phyloP scores from a whole-genome alignment of 164 flowering plant species.

The Houttuynia cordata region DNA sequence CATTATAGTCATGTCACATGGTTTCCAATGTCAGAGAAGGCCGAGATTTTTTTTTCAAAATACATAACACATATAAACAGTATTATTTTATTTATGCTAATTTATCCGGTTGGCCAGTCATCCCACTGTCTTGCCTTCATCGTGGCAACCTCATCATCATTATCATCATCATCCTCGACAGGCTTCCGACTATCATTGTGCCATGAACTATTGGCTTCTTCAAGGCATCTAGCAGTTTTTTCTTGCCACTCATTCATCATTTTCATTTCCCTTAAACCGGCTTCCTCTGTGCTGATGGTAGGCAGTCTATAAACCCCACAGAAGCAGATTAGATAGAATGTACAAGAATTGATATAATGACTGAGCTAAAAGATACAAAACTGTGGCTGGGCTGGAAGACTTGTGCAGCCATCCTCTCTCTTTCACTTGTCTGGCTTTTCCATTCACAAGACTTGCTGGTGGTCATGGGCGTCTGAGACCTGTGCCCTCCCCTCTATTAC shows the following conservation, averaged over 20 bases:
- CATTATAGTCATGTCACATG: no score
- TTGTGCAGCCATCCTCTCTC: constrained; percentile 84
- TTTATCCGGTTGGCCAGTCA: constrained; percentile 97
- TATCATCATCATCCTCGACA: constrained; percentile 28
- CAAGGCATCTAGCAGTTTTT: constrained; percentile 40
- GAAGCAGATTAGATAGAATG: neutral
- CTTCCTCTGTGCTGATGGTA: constrained; percentile 99
- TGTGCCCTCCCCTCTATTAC: constrained; percentile 90
- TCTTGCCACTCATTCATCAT: constrained; percentile 98
- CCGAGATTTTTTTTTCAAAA: no score
- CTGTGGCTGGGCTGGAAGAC: constrained; percentile 88
- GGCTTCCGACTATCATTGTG: constrained; percentile 41
- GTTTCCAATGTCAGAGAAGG: no score
- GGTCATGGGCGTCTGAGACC: constrained; percentile 68
- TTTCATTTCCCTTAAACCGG: constrained; percentile 86
- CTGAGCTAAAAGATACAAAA: constrained; percentile 16
- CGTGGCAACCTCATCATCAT: constrained; percentile 74
- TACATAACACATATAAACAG: no score
- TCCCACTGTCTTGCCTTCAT: constrained; percentile 89
- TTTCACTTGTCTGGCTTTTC: constrained; percentile 55
- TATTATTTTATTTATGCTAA: no score
- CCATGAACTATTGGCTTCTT: constrained; percentile 94
- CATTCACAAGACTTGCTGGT: constrained; percentile 81
- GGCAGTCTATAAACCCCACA: constrained; percentile 62
- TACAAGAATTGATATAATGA: neutral